Conservation (phyloP, 495 filamentous ascomycete species). For the Hypoxylon fragiforme region DNA sequence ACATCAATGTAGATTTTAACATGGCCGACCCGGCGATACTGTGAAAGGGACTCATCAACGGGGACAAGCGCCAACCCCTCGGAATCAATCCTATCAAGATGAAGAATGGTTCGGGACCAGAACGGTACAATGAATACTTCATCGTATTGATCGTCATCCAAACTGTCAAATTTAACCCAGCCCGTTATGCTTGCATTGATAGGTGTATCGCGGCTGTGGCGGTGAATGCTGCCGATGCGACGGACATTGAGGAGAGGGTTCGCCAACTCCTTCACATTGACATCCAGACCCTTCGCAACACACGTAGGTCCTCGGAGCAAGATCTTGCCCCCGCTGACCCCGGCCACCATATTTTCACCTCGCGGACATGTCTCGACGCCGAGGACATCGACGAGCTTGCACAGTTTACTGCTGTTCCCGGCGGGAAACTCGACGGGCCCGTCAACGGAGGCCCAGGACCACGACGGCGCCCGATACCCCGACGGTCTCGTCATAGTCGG, state of each 20-base stretch:
- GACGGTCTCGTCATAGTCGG: no score
- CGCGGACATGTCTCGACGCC: neutral
- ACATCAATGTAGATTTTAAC: neutral
- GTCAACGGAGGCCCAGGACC: slow-evolving; percentile 35
- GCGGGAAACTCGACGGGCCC: slow-evolving; percentile 1
- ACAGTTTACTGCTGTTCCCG: neutral
- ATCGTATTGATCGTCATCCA: neutral
- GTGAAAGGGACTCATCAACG: neutral
- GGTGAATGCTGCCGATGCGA: neutral
- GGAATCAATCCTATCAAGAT: neutral
- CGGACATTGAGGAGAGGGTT: neutral
- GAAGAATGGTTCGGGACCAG: neutral
- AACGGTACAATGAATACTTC: slow-evolving; percentile 3
- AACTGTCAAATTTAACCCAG: slow-evolving; percentile 3
- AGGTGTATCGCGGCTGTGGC: neutral
- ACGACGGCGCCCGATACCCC: no score
- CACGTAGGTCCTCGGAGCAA: slow-evolving; percentile 1
- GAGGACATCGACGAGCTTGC: neutral
- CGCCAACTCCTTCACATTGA: neutral
- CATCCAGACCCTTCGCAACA: neutral
- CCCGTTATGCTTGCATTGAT: neutral
- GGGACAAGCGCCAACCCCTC: slow-evolving; percentile 2
- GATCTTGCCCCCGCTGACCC: neutral
- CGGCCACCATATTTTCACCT: neutral
- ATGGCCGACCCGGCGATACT: slow-evolving; percentile 18